Conservation (phyloP, 148 eudicot species). For the Agrostemma githago region DNA sequence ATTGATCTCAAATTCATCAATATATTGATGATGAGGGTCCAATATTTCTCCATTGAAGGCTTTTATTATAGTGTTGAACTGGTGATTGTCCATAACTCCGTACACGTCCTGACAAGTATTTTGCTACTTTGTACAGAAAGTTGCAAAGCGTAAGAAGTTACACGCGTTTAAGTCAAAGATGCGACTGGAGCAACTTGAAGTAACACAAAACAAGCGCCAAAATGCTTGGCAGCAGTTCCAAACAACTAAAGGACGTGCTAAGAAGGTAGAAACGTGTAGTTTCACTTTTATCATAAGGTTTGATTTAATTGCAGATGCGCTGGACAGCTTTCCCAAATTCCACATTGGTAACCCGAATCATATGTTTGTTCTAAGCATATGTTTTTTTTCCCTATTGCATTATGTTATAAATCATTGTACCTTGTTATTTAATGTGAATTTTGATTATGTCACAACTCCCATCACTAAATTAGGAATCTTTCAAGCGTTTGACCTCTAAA, state of each 20-base stretch:
- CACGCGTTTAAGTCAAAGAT: constrained; percentile 94
- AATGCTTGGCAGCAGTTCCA: constrained; percentile 99
- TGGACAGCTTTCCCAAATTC: too few relatives aligned
- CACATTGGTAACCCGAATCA: too few relatives aligned
- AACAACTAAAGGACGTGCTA: constrained; percentile 75
- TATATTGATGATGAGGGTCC: background rate
- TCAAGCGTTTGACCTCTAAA: background rate
- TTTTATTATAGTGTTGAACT: background rate
- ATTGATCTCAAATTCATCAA: background rate
- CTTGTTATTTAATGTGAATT: background rate
- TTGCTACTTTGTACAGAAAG: constrained; percentile 53
- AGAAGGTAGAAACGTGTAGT: constrained; percentile 50
- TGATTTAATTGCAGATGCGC: too few relatives aligned
- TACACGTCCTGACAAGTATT: background rate
- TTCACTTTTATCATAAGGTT: too few relatives aligned
- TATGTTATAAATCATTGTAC: background rate
- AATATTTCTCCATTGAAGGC: background rate
- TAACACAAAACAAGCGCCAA: constrained; percentile 89
- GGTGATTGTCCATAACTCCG: background rate
- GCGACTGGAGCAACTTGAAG: constrained; percentile 81
- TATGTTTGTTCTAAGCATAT: background rate
- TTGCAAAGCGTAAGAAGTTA: constrained; percentile 83
- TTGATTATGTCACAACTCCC: background rate
- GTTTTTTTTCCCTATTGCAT: background rate
- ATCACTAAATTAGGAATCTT: background rate